Percentiles rank a stretch among this genome's conserved stretches.
phyloP scores from a whole-genome alignment of 805 yeast genomes.

The Naumovozyma castellii region DNA sequence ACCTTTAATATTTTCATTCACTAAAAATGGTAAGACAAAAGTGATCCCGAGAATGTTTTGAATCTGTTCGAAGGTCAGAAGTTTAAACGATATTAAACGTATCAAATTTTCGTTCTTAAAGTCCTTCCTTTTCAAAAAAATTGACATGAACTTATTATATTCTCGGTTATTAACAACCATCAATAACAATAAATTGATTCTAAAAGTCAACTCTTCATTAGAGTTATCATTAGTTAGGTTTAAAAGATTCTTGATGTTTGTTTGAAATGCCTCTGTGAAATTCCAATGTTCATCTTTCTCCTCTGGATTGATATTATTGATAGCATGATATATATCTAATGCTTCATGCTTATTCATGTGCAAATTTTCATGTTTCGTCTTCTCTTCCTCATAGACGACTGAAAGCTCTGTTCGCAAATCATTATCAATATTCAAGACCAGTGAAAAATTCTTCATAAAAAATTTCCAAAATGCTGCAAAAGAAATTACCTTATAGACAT shows the following conservation, averaged over 20 bases:
- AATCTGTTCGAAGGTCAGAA: slow-evolving; percentile 22
- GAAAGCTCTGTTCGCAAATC: slow-evolving; percentile 21
- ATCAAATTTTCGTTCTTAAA: slow-evolving; percentile 16
- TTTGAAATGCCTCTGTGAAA: slow-evolving; percentile 25
- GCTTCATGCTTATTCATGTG: slow-evolving; percentile 13
- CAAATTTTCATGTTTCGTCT: slow-evolving; percentile 15
- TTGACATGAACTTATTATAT: slow-evolving; percentile 26
- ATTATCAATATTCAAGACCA: slow-evolving; percentile 22
- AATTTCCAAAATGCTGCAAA: slow-evolving; percentile 29
- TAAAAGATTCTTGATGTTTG: slow-evolving; percentile 19
- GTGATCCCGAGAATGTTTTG: slow-evolving; percentile 17
- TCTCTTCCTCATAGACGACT: slow-evolving; percentile 25
- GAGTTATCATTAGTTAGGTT: slow-evolving; percentile 3
- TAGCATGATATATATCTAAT: slow-evolving; percentile 6
- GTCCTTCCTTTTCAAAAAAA: slow-evolving; percentile 25
- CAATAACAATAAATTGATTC: slow-evolving; percentile 16
- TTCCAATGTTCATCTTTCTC: slow-evolving; percentile 5
- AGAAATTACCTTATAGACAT: slow-evolving; percentile 16
- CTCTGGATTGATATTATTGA: slow-evolving; percentile 5
- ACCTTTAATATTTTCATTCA: slow-evolving; percentile 2
- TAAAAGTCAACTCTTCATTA: slow-evolving; percentile 7
- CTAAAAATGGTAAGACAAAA: slow-evolving; percentile 10
- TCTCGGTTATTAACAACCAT: slow-evolving; percentile 18
- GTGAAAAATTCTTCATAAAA: slow-evolving; percentile 23
- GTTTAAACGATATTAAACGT: slow-evolving; percentile 18